These are phyloP conservation scores for Fusarium vanettenii DNA, from an alignment of 2,329 filamentous ascomycete genomes.

Conservation along the genomic window DNA sequence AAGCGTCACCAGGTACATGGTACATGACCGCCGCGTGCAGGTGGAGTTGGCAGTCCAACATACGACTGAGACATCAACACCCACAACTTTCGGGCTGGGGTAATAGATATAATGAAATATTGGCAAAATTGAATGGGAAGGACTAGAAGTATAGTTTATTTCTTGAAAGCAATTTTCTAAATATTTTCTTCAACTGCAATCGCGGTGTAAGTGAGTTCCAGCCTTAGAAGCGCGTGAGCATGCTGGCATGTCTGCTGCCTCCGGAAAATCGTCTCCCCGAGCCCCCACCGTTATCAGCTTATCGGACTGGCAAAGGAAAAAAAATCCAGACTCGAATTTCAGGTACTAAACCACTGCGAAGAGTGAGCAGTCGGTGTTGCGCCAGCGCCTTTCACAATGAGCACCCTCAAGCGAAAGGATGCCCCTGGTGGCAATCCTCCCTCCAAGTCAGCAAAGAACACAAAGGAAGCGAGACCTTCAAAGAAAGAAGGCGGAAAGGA, in stretches of 20 bases:
- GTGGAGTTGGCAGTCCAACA: neutral
- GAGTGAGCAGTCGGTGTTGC: conserved; percentile 42
- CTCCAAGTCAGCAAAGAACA: conserved; percentile 60
- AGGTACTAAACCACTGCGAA: conserved; percentile 31
- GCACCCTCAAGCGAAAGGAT: conserved; percentile 68
- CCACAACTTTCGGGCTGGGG: neutral
- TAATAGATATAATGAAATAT: neutral
- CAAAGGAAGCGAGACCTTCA: conserved; percentile 59
- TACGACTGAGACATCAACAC: neutral
- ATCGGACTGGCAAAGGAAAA: conserved; percentile 43
- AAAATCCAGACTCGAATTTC: conserved; percentile 45
- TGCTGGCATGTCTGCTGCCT: neutral
- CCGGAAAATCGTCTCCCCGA: neutral
- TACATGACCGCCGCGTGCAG: neutral
- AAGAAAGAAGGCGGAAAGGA: conserved; percentile 55
- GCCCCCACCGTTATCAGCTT: conserved; percentile 24
- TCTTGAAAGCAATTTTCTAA: neutral
- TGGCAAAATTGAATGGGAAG: neutral
- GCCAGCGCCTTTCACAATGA: conserved; percentile 57
- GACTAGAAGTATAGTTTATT: neutral
- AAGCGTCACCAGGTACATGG: neutral
- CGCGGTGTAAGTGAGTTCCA: neutral
- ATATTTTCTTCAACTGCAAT: neutral
- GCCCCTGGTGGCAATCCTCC: conserved; percentile 63
- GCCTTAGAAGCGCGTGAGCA: neutral